These are phyloP conservation scores for Phytophthora vignae DNA, from an alignment of 352 stramenopile species.

Conservation along the genomic window DNA sequence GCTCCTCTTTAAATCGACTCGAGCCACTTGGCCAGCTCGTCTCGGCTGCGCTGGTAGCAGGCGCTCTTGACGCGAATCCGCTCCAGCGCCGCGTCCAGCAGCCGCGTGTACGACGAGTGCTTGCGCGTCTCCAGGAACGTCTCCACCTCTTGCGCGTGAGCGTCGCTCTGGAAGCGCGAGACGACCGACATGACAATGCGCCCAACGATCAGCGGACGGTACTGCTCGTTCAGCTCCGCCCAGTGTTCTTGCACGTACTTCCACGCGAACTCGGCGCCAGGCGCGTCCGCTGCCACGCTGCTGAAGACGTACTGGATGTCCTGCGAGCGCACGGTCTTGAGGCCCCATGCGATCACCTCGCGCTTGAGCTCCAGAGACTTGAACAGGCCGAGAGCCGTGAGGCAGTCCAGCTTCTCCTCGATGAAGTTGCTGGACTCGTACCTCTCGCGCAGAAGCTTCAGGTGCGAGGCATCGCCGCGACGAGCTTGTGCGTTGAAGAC, in stretches of 20 bases:
- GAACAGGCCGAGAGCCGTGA: slow-evolving; percentile 75
- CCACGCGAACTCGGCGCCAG: slow-evolving; percentile 66
- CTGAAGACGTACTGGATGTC: slow-evolving; percentile 85
- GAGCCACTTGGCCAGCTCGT: slow-evolving; percentile 68
- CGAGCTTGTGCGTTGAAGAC: slow-evolving; percentile 69
- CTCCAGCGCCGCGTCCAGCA: slow-evolving; percentile 76
- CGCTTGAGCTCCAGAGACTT: slow-evolving; percentile 66
- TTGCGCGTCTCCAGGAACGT: slow-evolving; percentile 70
- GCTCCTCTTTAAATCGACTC: slow-evolving; percentile 20
- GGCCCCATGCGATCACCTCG: slow-evolving; percentile 72
- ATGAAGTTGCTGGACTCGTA: slow-evolving; percentile 85
- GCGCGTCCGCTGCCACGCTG: slow-evolving; percentile 70
- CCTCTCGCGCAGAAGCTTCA: slow-evolving; percentile 55
- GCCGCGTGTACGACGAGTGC: slow-evolving; percentile 69
- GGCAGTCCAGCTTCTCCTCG: slow-evolving; percentile 83
- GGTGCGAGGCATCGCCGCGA: slow-evolving; percentile 53
- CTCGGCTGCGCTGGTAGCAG: slow-evolving; percentile 64
- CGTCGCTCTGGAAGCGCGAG: slow-evolving; percentile 71
- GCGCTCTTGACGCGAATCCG: slow-evolving; percentile 78
- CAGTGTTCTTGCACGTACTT: slow-evolving; percentile 81
- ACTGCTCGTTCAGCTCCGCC: slow-evolving; percentile 69
- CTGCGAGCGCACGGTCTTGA: slow-evolving; percentile 78
- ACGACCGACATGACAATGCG: slow-evolving; percentile 74
- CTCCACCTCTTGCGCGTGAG: slow-evolving; percentile 61
- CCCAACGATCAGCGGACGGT: slow-evolving; percentile 65